Evolutionary conservation across 805 yeast genomes (phyloP), one percentile per base, ranked within the genome.

Genomic region (Myxozyma nipponensis): DNA sequence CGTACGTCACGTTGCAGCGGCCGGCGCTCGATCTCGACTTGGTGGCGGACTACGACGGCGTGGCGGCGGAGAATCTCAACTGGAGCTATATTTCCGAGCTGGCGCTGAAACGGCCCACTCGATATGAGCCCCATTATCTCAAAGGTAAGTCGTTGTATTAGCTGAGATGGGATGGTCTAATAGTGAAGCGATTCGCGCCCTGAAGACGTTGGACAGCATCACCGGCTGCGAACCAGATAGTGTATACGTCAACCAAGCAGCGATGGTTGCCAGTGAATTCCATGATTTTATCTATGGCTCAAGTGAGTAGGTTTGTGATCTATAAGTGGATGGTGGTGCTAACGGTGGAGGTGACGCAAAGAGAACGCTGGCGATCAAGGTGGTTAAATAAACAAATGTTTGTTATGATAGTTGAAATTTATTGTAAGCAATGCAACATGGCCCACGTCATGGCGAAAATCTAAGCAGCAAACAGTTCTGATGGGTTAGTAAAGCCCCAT

Each of bases 41-140:
- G 13, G 40, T 53, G 9, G 15, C 23, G 37, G 13, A 36, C 21
- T 48, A 49, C 25, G 51, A 46, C 19, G 47, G 42, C 13, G 43
- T 43, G 25, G 24, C 15, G 18, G 46, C 41, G 19, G 56, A 56
- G 17, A 41, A 42, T 19, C 19, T 25, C n/a, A 50, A 30, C 30
- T 58, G 60, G 58, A 47, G 49, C n/a, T 47, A 41, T 40, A 35
- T 59, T 10, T 13, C 42, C 15, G 50, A 47, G 21, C 37, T 37
- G n/a, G 61, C 57, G 6, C 38, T 59, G 10, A 37, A 36, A 15
- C 36, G 53, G 7, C 39, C 35, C 10, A 40, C 39, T 47, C 35
- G 37, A 24, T 34, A 37, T 44, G 59, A 58, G 18, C 47, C 50
- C 24, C 62, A 55, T 18, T 58, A 54, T 37, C 32, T 58, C 28